A percentile compares a stretch with the other conserved stretches of the same genome.
These are phyloP conservation scores for Exsudoporus frostii DNA, from an alignment of 768 basidiomycete genomes.

Conservation along the genomic window DNA sequence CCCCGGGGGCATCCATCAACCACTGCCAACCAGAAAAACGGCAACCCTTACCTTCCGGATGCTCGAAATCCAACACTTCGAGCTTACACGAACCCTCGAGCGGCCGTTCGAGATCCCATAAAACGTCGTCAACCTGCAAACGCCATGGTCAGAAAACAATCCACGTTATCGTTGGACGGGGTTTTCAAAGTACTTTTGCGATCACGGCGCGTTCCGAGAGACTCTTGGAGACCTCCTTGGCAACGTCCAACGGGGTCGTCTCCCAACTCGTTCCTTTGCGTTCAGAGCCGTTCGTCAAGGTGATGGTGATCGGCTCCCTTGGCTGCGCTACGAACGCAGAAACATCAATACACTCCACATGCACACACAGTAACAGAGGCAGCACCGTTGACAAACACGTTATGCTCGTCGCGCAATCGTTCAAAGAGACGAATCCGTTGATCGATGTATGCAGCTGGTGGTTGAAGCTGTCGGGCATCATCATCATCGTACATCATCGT, in stretches of 20 bases:
- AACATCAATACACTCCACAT: not conserved
- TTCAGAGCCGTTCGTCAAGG: conserved; percentile 81
- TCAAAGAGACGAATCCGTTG: conserved; percentile 90
- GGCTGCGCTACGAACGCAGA: conserved; percentile 55
- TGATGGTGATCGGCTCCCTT: conserved; percentile 78
- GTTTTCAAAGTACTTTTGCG: conserved; percentile 62
- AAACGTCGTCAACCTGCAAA: conserved; percentile 65
- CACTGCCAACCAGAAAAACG: not conserved
- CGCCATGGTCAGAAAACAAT: not conserved
- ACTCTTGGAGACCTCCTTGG: conserved; percentile 82
- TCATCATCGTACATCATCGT: not conserved
- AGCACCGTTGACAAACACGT: conserved; percentile 72
- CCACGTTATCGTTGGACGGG: conserved; percentile 4
- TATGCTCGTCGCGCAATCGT: conserved; percentile 78
- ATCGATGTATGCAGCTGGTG: conserved; percentile 83
- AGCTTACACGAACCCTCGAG: conserved; percentile 82
- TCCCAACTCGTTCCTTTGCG: conserved; percentile 90
- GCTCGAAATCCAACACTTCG: conserved; percentile 88
- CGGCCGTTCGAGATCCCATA: conserved; percentile 96
- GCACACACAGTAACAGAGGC: too few relatives aligned
- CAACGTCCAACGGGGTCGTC: conserved; percentile 89
- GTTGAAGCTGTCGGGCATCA: conserved; percentile 57
- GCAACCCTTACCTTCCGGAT: conserved; percentile 61
- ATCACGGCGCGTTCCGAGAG: conserved; percentile 89
- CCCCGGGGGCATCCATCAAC: too few relatives aligned